A percentile compares a stretch with the other conserved stretches of the same genome.
phyloP scores from a whole-genome alignment of 2,329 filamentous ascomycete species.

The Pestalotiopsis sp. region DNA sequence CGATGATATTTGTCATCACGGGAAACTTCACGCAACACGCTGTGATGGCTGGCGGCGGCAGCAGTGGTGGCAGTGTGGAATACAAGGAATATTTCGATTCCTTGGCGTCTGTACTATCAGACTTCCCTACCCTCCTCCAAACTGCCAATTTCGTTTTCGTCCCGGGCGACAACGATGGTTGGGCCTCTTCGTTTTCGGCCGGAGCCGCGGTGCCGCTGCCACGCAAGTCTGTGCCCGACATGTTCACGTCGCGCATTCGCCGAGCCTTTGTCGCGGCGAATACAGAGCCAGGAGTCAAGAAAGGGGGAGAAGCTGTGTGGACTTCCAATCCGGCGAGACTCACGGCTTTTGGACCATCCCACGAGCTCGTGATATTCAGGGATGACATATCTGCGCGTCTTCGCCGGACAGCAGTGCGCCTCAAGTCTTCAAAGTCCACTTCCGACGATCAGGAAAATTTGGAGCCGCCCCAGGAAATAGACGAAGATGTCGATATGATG shows the following conservation, averaged over 20 bases:
- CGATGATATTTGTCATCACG: slow-evolving; percentile 79
- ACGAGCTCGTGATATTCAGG: slow-evolving; percentile 85
- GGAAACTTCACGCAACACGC: slow-evolving; percentile 79
- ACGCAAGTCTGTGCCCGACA: slow-evolving; percentile 73
- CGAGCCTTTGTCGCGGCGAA: slow-evolving; percentile 81
- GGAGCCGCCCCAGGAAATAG: slow-evolving; percentile 28
- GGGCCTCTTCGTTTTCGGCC: slow-evolving; percentile 82
- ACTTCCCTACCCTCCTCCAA: slow-evolving; percentile 81
- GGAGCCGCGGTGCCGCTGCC: slow-evolving; percentile 74
- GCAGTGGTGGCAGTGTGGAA: slow-evolving; percentile 81
- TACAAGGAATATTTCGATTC: slow-evolving; percentile 97
- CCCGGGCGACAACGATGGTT: slow-evolving; percentile 96
- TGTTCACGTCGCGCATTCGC: slow-evolving; percentile 87
- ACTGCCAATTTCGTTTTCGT: slow-evolving; percentile 88
- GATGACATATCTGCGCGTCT: slow-evolving; percentile 85
- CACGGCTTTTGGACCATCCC: slow-evolving; percentile 81
- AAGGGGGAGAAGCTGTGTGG: slow-evolving; percentile 78
- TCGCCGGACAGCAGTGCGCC: slow-evolving; percentile 73
- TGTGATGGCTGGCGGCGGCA: slow-evolving; percentile 68
- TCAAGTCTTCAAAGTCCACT: slow-evolving; percentile 50
- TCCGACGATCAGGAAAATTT: slow-evolving; percentile 33
- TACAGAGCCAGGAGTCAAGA: slow-evolving; percentile 60
- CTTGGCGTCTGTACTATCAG: slow-evolving; percentile 78
- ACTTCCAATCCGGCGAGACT: slow-evolving; percentile 84
- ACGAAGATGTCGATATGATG: slow-evolving; percentile 37